Evolutionary conservation across 2,329 filamentous ascomycete genomes (phyloP).

Genomic region (Phyllosticta citriasiana): DNA sequence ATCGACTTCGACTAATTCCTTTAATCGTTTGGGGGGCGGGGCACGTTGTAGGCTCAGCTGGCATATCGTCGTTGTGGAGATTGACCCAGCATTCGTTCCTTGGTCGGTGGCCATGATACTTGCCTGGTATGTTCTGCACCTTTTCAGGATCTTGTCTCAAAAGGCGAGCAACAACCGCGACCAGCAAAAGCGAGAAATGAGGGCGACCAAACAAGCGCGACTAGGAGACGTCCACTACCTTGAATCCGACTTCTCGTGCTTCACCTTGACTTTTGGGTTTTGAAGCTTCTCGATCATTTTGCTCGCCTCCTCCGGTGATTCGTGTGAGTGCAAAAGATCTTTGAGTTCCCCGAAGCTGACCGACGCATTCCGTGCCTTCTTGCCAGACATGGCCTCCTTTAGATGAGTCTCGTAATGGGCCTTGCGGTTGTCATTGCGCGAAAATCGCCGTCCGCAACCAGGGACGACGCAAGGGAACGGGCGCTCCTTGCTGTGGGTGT

Average conservation of each 20-base stretch:
- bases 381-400: constrained; percentile 18
- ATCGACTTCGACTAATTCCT: no score
- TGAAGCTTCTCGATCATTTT: constrained; percentile 23
- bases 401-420: constrained; percentile 25
- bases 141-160: background rate
- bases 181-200: no score
- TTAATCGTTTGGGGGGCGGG: no score
- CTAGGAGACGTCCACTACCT: background rate
- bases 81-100: no score
- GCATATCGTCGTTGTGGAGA: no score
- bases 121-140: background rate
- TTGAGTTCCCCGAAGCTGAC: constrained; percentile 18
- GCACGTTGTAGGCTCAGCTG: no score
- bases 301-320: constrained; percentile 14
- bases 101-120: no score
- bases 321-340: background rate
- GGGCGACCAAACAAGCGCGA: no score
- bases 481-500: constrained; percentile 17
- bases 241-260: background rate
- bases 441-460: constrained; percentile 20
- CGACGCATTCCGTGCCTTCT: constrained; percentile 18
- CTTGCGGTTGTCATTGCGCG: constrained; percentile 26
- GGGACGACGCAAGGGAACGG: constrained; percentile 16
- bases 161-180: no score
- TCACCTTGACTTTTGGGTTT: constrained; percentile 10